Conservation (phyloP, 352 stramenopile species). For the Pythium folliculosum region DNA sequence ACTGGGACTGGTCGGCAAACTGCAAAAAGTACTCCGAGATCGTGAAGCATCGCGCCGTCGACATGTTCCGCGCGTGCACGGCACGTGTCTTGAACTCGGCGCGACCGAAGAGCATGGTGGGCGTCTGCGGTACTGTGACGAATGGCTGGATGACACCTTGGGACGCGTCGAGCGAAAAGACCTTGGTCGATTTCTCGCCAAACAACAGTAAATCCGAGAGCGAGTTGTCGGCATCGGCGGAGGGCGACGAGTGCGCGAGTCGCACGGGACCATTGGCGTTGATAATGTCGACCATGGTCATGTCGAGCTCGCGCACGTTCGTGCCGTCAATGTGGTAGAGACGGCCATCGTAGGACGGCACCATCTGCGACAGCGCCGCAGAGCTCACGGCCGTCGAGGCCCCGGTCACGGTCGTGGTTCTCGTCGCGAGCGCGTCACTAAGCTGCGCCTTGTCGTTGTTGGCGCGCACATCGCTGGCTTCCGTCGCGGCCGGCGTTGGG, state of each 20-base stretch:
- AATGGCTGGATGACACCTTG: constrained; percentile 61
- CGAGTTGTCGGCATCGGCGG: constrained; percentile 21
- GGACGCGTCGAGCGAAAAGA: constrained; percentile 70
- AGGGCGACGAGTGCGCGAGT: constrained; percentile 33
- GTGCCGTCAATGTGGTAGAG: constrained; percentile 73
- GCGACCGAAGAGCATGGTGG: constrained; percentile 65
- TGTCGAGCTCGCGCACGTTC: constrained; percentile 66
- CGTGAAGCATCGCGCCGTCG: constrained; percentile 66
- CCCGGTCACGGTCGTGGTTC: neutral
- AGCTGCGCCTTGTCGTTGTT: neutral
- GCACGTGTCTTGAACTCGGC: constrained; percentile 74
- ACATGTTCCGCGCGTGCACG: constrained; percentile 62
- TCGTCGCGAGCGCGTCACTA: neutral
- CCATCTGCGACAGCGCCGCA: constrained; percentile 49
- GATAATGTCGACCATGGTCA: constrained; percentile 79
- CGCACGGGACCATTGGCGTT: constrained; percentile 72
- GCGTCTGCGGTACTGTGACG: constrained; percentile 26
- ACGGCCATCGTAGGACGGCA: constrained; percentile 76
- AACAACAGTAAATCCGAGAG: constrained; percentile 70
- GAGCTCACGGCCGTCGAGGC: constrained; percentile 29
- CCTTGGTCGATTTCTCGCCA: constrained; percentile 72
- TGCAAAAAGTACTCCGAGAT: constrained; percentile 87
- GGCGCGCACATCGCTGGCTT: constrained; percentile 1
- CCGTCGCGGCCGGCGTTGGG: neutral
- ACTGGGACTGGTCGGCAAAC: constrained; percentile 51